Conservation (phyloP, 2,329 filamentous ascomycete species). For the Calonectria pseudoreteaudii region DNA sequence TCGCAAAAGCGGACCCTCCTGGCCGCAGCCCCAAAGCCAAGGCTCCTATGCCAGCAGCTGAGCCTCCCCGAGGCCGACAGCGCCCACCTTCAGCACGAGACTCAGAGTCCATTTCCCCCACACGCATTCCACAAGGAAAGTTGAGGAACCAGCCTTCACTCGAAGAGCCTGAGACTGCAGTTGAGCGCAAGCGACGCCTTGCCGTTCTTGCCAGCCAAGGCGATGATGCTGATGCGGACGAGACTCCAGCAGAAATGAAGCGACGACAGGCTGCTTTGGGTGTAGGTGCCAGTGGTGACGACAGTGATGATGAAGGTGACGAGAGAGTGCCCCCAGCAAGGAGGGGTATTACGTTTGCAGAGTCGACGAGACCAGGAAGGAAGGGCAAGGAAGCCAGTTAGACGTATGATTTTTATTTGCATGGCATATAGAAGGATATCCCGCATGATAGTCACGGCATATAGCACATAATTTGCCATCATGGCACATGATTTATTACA, state of each 20-base stretch:
- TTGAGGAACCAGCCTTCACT: slow-evolving; percentile 35
- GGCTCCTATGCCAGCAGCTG: slow-evolving; percentile 33
- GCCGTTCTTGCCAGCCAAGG: slow-evolving; percentile 61
- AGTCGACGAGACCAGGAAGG: slow-evolving; percentile 47
- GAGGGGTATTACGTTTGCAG: slow-evolving; percentile 72
- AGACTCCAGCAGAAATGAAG: slow-evolving; percentile 81
- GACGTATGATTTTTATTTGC: slow-evolving; percentile 28
- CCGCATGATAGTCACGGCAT: slow-evolving; percentile 17
- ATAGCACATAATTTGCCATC: slow-evolving; percentile 16
- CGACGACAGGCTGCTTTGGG: slow-evolving; percentile 81
- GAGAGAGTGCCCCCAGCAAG: slow-evolving; percentile 63
- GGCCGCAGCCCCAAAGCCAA: slow-evolving; percentile 31
- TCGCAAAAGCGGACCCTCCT: slow-evolving; percentile 57
- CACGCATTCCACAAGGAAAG: slow-evolving; percentile 16
- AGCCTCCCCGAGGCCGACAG: slow-evolving; percentile 21
- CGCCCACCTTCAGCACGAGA: slow-evolving; percentile 14
- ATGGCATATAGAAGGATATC: slow-evolving; percentile 34
- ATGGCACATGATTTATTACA: slow-evolving; percentile 16
- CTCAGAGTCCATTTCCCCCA: slow-evolving; percentile 34
- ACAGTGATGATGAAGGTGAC: slow-evolving; percentile 67
- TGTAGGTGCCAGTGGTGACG: slow-evolving; percentile 57
- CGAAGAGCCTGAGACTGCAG: slow-evolving; percentile 71
- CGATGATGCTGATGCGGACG: slow-evolving; percentile 57
- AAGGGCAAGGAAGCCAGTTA: slow-evolving; percentile 19
- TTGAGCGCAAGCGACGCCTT: slow-evolving; percentile 75